These are phyloP conservation scores for Alternaria sp. DNA, from an alignment of 2,329 filamentous ascomycete species.

Conservation along the genomic window DNA sequence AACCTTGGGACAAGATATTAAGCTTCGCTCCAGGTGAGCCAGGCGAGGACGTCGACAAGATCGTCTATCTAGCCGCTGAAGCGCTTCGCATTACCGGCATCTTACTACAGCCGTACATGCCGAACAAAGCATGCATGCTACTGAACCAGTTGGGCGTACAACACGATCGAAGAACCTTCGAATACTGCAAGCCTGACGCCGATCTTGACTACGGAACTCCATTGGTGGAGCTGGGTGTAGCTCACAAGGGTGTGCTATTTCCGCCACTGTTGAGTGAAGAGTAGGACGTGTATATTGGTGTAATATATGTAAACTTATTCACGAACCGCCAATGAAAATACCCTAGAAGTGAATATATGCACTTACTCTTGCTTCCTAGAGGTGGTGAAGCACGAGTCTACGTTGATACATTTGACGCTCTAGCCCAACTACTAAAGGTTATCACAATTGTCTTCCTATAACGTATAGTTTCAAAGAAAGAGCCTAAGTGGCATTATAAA, in stretches of 20 bases:
- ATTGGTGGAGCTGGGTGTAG: conserved; percentile 52
- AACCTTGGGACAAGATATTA: conserved; percentile 72
- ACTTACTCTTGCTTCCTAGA: neutral
- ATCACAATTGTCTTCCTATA: too few species aligned
- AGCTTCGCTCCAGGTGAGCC: conserved; percentile 36
- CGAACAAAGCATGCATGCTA: conserved; percentile 73
- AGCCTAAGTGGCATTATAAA: neutral
- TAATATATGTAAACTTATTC: conserved; percentile 13
- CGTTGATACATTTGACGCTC: neutral
- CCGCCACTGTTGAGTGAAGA: conserved; percentile 51
- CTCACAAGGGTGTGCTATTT: conserved; percentile 61
- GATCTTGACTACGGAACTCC: conserved; percentile 75
- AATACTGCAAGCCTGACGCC: conserved; percentile 67
- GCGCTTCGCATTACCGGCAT: conserved; percentile 81
- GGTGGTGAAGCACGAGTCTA: neutral
- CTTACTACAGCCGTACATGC: conserved; percentile 90
- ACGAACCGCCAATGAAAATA: neutral
- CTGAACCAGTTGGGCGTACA: conserved; percentile 81
- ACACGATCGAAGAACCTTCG: conserved; percentile 67
- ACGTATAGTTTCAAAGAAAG: neutral
- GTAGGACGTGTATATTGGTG: conserved; percentile 16
- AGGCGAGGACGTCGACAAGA: conserved; percentile 49
- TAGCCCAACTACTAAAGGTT: neutral
- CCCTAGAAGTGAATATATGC: neutral
- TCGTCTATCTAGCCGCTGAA: conserved; percentile 77